A percentile compares a stretch with the other conserved stretches of the same genome.
Conservation (phyloP, 176 grass and related monocot genomes). For the Ampelocalamus luodianensis region DNA sequence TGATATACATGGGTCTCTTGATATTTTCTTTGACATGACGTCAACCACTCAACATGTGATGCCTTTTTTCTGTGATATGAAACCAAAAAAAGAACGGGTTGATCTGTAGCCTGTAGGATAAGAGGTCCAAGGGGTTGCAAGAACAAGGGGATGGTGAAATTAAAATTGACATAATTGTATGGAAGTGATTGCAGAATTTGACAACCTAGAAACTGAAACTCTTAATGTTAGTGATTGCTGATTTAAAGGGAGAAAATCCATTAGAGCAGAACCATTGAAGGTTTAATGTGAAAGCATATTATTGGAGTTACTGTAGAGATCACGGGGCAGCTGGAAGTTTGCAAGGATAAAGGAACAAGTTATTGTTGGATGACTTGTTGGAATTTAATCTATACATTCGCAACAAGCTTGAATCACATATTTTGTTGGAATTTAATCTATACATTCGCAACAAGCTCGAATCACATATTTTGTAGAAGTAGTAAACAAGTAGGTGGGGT, state of each 20-base stretch:
- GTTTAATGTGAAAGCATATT: background rate
- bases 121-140: conserved; percentile 24
- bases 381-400: conserved; percentile 15
- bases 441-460: background rate
- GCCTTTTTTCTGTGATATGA: background rate
- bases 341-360: background rate
- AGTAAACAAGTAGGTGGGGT: background rate
- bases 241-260: background rate
- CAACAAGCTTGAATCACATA: background rate
- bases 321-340: background rate
- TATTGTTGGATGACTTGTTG: background rate
- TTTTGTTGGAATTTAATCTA: background rate
- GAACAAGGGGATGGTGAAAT: conserved; percentile 8
- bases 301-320: background rate
- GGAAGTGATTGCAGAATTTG: conserved; percentile 4
- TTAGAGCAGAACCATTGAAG: conserved; percentile 8
- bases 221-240: conserved; percentile 17
- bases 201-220: conserved; percentile 1
- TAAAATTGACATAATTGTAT: conserved; percentile 9
- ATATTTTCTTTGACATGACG: conserved; percentile 24
- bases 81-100: background rate
- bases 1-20: conserved; percentile 7
- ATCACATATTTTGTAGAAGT: background rate
- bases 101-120: background rate
- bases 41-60: background rate